phyloP scores from a whole-genome alignment of 371 early-diverging fungal genomes.

The Mortierella sp. region DNA sequence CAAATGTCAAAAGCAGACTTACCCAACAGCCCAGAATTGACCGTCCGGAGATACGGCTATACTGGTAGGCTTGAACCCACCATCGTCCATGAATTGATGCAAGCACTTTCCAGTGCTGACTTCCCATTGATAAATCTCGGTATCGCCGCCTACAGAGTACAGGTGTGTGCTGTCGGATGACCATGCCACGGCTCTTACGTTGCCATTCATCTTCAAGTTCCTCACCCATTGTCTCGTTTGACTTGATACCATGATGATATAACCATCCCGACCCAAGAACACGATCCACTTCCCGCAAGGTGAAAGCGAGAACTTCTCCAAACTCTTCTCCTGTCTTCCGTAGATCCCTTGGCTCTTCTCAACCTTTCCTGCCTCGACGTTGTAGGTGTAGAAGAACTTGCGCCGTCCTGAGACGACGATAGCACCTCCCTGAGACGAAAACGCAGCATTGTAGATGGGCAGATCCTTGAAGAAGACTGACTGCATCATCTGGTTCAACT shows the following conservation, averaged over 20 bases:
- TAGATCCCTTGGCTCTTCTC: constrained; percentile 76
- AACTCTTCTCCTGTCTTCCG: constrained; percentile 73
- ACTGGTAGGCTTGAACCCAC: constrained; percentile 77
- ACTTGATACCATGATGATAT: constrained; percentile 81
- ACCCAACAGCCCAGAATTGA: constrained; percentile 86
- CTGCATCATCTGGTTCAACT: constrained; percentile 89
- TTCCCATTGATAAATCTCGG: constrained; percentile 82
- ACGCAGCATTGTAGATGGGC: constrained; percentile 78
- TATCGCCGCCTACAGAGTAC: constrained; percentile 71
- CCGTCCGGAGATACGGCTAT: constrained; percentile 80
- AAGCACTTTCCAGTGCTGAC: constrained; percentile 70
- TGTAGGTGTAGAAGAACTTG: constrained; percentile 82
- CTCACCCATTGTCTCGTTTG: constrained; percentile 86
- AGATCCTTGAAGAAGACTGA: constrained; percentile 84
- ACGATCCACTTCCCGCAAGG: constrained; percentile 75
- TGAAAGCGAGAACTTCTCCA: constrained; percentile 73
- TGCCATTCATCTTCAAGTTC: constrained; percentile 88
- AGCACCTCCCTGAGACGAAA: constrained; percentile 79
- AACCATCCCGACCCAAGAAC: constrained; percentile 80
- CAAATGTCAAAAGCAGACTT: constrained; percentile 25
- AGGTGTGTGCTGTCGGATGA: constrained; percentile 73
- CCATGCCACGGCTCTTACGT: constrained; percentile 71
- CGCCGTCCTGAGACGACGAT: constrained; percentile 82
- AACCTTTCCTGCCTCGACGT: constrained; percentile 83
- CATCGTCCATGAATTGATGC: constrained; percentile 85